Conservation (phyloP, 176 grass and related monocot species). For the Urochloa ruziziensis region DNA sequence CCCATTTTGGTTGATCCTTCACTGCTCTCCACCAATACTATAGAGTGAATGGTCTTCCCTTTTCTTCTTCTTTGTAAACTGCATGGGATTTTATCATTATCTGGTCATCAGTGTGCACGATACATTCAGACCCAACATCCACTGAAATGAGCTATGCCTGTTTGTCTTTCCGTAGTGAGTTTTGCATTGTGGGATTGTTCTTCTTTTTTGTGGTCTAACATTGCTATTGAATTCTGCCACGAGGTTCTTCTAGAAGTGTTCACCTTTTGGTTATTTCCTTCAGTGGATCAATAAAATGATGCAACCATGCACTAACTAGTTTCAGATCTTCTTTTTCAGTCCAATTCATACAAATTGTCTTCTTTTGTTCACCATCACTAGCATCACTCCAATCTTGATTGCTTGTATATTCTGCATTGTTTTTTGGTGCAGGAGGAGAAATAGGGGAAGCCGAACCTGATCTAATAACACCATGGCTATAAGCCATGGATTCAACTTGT, state of each 20-base stretch:
- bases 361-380: neutral
- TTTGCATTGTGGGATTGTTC: neutral
- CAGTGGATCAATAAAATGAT: neutral
- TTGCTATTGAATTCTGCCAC: neutral
- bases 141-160: neutral
- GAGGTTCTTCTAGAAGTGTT: neutral
- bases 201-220: neutral
- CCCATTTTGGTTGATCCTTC: no score
- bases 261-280: neutral
- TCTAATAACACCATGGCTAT: neutral
- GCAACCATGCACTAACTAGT: neutral
- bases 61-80: no score
- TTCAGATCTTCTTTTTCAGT: neutral
- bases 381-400: neutral
- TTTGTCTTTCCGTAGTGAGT: neutral
- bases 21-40: no score
- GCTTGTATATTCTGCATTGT: neutral
- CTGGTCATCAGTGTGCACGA: no score
- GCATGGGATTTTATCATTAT: no score
- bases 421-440: neutral
- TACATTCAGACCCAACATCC: no score
- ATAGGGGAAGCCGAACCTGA: neutral
- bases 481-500: neutral
- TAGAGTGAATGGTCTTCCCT: no score
- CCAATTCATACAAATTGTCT: neutral